Evolutionary conservation across 768 basidiomycete species (phyloP).

Genomic region (Boletus patriciae): DNA sequence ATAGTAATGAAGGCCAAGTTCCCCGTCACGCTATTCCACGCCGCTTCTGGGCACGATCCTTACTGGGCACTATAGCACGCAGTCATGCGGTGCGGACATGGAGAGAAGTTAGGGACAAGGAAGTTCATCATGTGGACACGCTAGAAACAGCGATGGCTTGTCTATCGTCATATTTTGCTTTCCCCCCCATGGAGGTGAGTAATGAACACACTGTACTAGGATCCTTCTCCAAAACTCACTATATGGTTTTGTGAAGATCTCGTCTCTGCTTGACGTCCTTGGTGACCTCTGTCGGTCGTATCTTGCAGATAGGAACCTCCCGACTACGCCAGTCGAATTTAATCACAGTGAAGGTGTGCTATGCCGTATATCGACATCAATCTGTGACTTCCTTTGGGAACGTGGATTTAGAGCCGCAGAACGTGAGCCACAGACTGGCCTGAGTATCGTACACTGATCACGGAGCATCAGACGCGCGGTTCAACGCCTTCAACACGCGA

Average conservation of each 20-base stretch:
- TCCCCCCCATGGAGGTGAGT: conserved; percentile 43
- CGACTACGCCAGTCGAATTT: conserved; percentile 31
- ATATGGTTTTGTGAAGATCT: conserved; percentile 35
- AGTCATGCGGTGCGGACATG: conserved; percentile 42
- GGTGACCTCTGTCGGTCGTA: conserved; percentile 40
- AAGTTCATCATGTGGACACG: conserved; percentile 16
- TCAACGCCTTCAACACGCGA: conserved; percentile 48
- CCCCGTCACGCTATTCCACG: conserved; percentile 39
- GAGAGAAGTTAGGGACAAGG: conserved; percentile 22
- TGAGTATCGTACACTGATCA: not conserved
- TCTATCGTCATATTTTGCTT: conserved; percentile 54
- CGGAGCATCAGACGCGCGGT: conserved; percentile 34
- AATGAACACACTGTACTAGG: not conserved
- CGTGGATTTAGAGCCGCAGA: conserved; percentile 47
- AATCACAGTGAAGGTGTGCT: conserved; percentile 33
- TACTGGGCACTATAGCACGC: conserved; percentile 47
- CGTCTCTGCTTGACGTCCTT: conserved; percentile 40
- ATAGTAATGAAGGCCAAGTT: conserved; percentile 7
- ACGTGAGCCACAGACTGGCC: conserved; percentile 33
- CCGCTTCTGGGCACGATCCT: conserved; percentile 50
- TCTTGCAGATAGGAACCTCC: conserved; percentile 31
- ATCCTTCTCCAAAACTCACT: not conserved
- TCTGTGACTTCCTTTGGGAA: conserved; percentile 52
- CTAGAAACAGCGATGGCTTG: conserved; percentile 50
- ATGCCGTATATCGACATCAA: conserved; percentile 37